Percentiles rank a stretch among this genome's conserved stretches.
These are phyloP conservation scores for Yamadazyma endophytica DNA, from an alignment of 805 yeast genomes.

Conservation along the genomic window DNA sequence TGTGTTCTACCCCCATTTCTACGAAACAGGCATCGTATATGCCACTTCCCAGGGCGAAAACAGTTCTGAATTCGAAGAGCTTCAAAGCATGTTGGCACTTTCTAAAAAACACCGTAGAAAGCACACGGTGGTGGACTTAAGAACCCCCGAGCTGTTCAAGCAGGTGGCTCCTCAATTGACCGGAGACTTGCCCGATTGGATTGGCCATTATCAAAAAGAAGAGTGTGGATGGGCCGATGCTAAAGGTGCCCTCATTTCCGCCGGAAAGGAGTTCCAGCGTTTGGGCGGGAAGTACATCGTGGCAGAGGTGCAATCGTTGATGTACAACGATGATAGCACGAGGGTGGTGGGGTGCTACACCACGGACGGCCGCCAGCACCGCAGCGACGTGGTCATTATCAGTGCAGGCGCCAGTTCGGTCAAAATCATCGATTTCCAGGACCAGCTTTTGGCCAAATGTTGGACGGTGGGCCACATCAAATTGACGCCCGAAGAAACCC, in stretches of 20 bases:
- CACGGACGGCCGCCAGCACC: slow-evolving; percentile 17
- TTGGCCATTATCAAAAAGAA: slow-evolving; percentile 3
- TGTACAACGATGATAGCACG: slow-evolving; percentile 5
- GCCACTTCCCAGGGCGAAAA: slow-evolving; percentile 5
- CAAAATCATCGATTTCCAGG: slow-evolving; percentile 28
- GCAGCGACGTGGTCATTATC: slow-evolving; percentile 24
- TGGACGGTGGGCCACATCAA: slow-evolving; percentile 41
- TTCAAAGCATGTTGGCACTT: slow-evolving; percentile 1
- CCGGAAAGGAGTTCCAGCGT: slow-evolving; percentile 19
- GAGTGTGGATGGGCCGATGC: slow-evolving; percentile 7
- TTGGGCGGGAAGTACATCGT: slow-evolving; percentile 29
- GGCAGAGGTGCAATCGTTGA: slow-evolving; percentile 18
- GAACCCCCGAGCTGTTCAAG: neutral
- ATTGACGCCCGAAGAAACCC: slow-evolving; percentile 28
- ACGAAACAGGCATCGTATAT: slow-evolving; percentile 10
- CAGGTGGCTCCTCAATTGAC: slow-evolving; percentile 3
- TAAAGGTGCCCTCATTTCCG: slow-evolving; percentile 4
- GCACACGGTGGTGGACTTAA: neutral
- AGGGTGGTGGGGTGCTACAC: slow-evolving; percentile 21
- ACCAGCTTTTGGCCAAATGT: slow-evolving; percentile 34
- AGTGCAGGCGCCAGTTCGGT: slow-evolving; percentile 38
- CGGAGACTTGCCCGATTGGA: slow-evolving; percentile 5
- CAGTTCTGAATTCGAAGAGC: neutral
- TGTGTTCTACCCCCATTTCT: slow-evolving; percentile 2
- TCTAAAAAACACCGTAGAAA: too few species aligned